A percentile compares a stretch with the other conserved stretches of the same genome.
phyloP scores from a whole-genome alignment of 2,329 filamentous ascomycete species.

The Nigrospora osmanthi region DNA sequence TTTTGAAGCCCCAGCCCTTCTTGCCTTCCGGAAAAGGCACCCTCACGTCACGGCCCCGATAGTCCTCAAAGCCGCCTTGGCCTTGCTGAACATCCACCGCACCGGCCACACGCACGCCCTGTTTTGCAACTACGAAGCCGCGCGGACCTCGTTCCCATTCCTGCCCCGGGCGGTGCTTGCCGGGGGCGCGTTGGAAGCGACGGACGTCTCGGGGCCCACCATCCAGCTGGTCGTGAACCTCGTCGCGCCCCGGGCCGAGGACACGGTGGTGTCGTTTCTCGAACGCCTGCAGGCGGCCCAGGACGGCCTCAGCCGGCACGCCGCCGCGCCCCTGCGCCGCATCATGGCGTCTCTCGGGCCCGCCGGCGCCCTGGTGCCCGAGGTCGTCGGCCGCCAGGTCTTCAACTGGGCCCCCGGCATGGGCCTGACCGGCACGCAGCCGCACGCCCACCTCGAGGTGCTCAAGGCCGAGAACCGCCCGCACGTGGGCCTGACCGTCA shows the following conservation, averaged over 20 bases:
- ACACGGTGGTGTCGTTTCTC: constrained; percentile 6
- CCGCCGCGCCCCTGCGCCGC: constrained; percentile 5
- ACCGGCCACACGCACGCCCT: constrained; percentile 10
- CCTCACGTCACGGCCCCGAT: constrained; percentile 4
- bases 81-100: constrained; percentile 7
- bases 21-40: constrained; percentile 4
- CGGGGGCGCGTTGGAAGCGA: constrained; percentile 5
- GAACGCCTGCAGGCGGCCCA: constrained; percentile 8
- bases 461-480: background rate
- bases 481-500: background rate
- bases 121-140: constrained; percentile 9
- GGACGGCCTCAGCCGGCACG: constrained; percentile 5
- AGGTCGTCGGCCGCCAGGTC: constrained; percentile 4
- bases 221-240: constrained; percentile 9
- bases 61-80: constrained; percentile 8
- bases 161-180: constrained; percentile 4
- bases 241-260: background rate
- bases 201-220: constrained; percentile 9
- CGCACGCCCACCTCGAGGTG: background rate
- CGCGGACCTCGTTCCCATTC: constrained; percentile 8
- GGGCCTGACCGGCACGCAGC: background rate
- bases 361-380: background rate
- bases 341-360: constrained; percentile 4
- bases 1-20: constrained; percentile 5
- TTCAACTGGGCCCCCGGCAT: constrained; percentile 10